Base-by-base conservation (phyloP, 2,329 filamentous ascomycete genomes). In the Epichloe sp. region DNA sequence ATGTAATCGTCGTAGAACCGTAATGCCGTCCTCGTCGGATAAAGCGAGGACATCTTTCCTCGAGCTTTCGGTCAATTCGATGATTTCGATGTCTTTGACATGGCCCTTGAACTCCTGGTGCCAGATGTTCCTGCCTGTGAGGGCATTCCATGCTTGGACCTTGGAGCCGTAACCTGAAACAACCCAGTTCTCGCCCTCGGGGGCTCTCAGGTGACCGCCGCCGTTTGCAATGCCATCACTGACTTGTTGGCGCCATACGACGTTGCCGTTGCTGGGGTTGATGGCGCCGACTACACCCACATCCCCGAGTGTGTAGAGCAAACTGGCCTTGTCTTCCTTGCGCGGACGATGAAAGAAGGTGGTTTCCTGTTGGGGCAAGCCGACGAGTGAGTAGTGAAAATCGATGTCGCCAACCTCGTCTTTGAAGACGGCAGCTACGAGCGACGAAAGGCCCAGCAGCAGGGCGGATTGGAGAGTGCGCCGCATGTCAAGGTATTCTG, bases 331-430 rank as follows among this genome's bases (percentile, higher is more conserved):
- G 55, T 91, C 90, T 58, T 83, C 80, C 55, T 80, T 77, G 61
- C 85, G 78, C 40, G 93, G 91, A 59, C 83, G 85, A 71, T 96
- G 88, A 79, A 97, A 97, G 77, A 97, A 94, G 59, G 91, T 96
- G 54, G 88, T 86, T 56, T 87, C 80, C 65, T 80, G 74, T 65
- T 85, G 85, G 50, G 93, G 89, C 38, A 87, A 71, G 62, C 93
- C 93, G 62, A 98, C 74, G 47, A 97, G 82, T 57, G 87, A 81
- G 71, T 95, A 83, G 70, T 97, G 91, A 72, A 89, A 97, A 70
- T 98, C 93, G 66, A 94, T 80, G 60, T 88, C 79, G 71, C 83
- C 90, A 58, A 94, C 89, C 68, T 98, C 91, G 64, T 98, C 93
- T 59, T 79, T 76, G 71, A 89, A 95, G 54, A 97, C 81, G 57